These are phyloP conservation scores for Ganoderma leucocontextum DNA, from an alignment of 1,284 basidiomycete genomes.

Conservation along the genomic window DNA sequence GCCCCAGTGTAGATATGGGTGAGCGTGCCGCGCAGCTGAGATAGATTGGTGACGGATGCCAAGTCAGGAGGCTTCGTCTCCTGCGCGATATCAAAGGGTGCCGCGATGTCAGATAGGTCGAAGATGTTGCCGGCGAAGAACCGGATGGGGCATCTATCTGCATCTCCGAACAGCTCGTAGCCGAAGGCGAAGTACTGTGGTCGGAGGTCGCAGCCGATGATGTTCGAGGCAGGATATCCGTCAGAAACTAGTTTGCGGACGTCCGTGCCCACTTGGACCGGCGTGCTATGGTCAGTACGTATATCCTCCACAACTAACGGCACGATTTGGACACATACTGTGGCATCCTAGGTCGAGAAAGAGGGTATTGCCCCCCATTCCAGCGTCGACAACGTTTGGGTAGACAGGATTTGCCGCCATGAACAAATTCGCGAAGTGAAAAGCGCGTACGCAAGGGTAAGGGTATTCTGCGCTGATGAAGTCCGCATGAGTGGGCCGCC, in stretches of 20 bases:
- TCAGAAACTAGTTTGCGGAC: constrained; percentile 44
- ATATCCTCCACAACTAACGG: not conserved
- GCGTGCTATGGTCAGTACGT: not conserved
- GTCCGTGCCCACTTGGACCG: constrained; percentile 45
- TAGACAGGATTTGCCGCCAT: constrained; percentile 42
- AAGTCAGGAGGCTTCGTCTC: constrained; percentile 6
- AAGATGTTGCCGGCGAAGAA: constrained; percentile 47
- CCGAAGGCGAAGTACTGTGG: constrained; percentile 44
- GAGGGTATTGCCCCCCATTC: constrained; percentile 33
- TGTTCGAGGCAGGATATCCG: constrained; percentile 41
- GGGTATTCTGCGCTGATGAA: constrained; percentile 42
- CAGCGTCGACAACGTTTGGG: constrained; percentile 37
- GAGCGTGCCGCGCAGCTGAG: constrained; percentile 34
- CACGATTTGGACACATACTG: constrained; percentile 38
- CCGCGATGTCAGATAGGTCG: constrained; percentile 29
- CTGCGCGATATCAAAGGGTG: not conserved
- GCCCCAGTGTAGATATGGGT: constrained; percentile 44
- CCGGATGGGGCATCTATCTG: constrained; percentile 34
- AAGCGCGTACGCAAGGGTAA: constrained; percentile 47
- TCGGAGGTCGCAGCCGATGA: constrained; percentile 45
- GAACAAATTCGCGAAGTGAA: constrained; percentile 43
- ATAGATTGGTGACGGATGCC: constrained; percentile 27
- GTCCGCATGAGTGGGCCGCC: not conserved
- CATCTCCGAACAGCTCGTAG: constrained; percentile 40
- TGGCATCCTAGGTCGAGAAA: constrained; percentile 48